phyloP scores from a whole-genome alignment of 768 basidiomycete species.

The Amanita phalloides region DNA sequence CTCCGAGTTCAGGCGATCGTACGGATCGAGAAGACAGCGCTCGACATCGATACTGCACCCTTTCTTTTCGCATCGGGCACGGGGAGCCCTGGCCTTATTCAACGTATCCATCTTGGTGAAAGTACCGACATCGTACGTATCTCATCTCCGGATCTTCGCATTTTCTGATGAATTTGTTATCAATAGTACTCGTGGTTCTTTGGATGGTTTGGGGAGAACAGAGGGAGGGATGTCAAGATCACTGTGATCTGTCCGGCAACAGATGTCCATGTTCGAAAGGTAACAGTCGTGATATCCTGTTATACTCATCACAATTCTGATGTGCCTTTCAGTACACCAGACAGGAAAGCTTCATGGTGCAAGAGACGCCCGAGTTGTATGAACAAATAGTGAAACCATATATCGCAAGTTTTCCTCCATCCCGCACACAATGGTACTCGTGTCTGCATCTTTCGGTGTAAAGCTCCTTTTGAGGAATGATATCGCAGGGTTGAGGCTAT shows the following conservation, averaged over 20 bases:
- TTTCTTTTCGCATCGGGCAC: constrained; percentile 21
- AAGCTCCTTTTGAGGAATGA: not conserved
- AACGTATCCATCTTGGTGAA: constrained; percentile 37
- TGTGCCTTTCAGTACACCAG: constrained; percentile 48
- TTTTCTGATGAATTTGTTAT: not conserved
- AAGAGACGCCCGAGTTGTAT: constrained; percentile 79
- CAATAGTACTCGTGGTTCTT: constrained; percentile 73
- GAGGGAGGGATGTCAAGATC: constrained; percentile 64
- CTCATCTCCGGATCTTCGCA: not conserved
- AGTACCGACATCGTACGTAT: constrained; percentile 58
- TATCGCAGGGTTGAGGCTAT: constrained; percentile 74
- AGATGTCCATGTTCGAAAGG: constrained; percentile 82
- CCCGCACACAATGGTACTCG: constrained; percentile 74
- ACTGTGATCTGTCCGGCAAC: constrained; percentile 85
- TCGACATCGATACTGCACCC: constrained; percentile 32
- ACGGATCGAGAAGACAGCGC: constrained; percentile 68
- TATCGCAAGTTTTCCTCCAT: constrained; percentile 61
- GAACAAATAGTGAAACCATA: constrained; percentile 63
- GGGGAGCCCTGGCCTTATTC: constrained; percentile 23
- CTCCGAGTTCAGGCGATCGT: constrained; percentile 43
- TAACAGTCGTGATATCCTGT: constrained; percentile 13
- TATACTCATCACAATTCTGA: not conserved
- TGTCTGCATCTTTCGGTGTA: not conserved
- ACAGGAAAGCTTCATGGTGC: constrained; percentile 63
- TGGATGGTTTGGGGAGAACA: constrained; percentile 46